phyloP scores from a whole-genome alignment of 768 basidiomycete genomes.

The Phaeolepiota aurea region DNA sequence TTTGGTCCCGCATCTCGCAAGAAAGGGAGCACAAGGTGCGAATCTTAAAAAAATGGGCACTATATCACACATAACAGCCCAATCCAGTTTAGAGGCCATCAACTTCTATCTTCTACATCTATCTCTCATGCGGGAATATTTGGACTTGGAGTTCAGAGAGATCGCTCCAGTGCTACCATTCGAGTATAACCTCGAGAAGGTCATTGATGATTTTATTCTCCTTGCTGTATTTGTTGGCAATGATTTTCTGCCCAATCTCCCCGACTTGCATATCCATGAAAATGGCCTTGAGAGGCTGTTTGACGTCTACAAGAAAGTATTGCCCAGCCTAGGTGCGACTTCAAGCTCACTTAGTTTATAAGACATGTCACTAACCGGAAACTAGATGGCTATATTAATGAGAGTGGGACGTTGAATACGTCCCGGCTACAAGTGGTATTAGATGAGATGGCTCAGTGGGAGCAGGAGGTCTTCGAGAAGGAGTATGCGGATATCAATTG shows the following conservation, averaged over 20 bases:
- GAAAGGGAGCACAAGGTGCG: conserved; percentile 52
- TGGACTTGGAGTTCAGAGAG: conserved; percentile 88
- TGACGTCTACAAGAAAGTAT: conserved; percentile 88
- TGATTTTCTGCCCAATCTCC: conserved; percentile 93
- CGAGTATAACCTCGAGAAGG: conserved; percentile 80
- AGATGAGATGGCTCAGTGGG: conserved; percentile 83
- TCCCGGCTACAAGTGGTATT: conserved; percentile 78
- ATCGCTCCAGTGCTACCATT: conserved; percentile 65
- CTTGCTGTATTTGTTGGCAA: conserved; percentile 97
- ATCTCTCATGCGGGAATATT: conserved; percentile 91
- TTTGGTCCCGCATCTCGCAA: conserved; percentile 78
- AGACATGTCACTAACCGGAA: neutral
- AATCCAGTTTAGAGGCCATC: conserved; percentile 53
- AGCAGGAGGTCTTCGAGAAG: conserved; percentile 85
- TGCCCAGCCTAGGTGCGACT: conserved; percentile 62
- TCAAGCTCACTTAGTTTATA: neutral
- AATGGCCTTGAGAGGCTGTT: conserved; percentile 91
- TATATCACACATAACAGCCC: neutral
- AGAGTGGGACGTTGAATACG: conserved; percentile 75
- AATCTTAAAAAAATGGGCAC: conserved; percentile 14
- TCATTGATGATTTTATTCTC: conserved; percentile 97
- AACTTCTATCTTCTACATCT: conserved; percentile 95
- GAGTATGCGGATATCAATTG: conserved; percentile 87
- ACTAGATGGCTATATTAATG: conserved; percentile 88
- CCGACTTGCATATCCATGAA: conserved; percentile 95